These are phyloP conservation scores for Dovyalis caffra DNA, from an alignment of 345 rosid species.

Conservation along the genomic window DNA sequence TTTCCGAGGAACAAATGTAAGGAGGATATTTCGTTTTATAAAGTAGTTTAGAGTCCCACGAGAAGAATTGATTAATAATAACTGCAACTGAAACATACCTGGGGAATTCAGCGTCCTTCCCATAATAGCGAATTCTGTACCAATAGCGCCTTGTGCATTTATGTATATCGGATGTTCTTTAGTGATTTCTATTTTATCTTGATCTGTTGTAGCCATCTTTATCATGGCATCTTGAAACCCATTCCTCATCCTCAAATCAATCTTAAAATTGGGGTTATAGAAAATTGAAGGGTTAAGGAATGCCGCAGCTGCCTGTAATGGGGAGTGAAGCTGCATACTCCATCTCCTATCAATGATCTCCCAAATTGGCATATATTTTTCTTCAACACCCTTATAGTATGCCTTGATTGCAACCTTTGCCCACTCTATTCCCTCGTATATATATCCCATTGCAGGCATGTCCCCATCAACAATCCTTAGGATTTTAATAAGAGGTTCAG, in stretches of 20 bases:
- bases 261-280: slow-evolving; percentile 49
- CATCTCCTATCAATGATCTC: slow-evolving; percentile 23
- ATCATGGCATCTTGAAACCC: slow-evolving; percentile 71
- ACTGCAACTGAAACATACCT: slow-evolving; percentile 32
- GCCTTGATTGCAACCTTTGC: slow-evolving; percentile 28
- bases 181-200: slow-evolving; percentile 44
- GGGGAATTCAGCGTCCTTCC: slow-evolving; percentile 65
- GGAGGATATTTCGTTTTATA: not conserved
- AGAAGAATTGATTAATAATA: not conserved
- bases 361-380: slow-evolving; percentile 26
- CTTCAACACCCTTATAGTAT: slow-evolving; percentile 42
- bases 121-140: slow-evolving; percentile 59
- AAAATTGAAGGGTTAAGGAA: slow-evolving; percentile 62
- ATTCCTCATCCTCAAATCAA: slow-evolving; percentile 51
- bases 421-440: slow-evolving; percentile 26
- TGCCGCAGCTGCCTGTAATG: slow-evolving; percentile 39
- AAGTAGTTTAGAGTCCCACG: not conserved
- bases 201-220: slow-evolving; percentile 47
- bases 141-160: slow-evolving; percentile 54
- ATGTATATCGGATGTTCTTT: slow-evolving; percentile 55
- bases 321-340: slow-evolving; percentile 21
- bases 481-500: slow-evolving; percentile 26
- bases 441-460: slow-evolving; percentile 33
- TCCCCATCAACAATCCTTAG: slow-evolving; percentile 30
- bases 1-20: not conserved